Conservation (phyloP, 495 filamentous ascomycete species). For the Paragyromitra xinjiangensis region DNA sequence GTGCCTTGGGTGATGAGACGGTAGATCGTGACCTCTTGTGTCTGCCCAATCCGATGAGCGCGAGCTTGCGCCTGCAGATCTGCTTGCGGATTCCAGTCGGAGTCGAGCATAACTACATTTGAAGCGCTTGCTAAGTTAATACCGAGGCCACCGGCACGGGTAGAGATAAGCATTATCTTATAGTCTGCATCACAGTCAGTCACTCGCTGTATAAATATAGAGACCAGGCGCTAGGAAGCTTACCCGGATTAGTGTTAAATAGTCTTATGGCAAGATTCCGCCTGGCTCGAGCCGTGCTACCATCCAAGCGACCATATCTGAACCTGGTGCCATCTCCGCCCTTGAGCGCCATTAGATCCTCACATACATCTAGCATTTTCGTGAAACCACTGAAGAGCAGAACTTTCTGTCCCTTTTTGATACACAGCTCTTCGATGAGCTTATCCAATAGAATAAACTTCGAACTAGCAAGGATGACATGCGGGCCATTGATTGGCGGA, state of each 20-base stretch:
- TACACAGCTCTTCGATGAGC: constrained; percentile 67
- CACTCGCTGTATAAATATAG: constrained; percentile 17
- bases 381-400: constrained; percentile 73
- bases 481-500: constrained; percentile 57
- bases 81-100: constrained; percentile 73
- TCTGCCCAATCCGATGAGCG: constrained; percentile 70
- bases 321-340: constrained; percentile 62
- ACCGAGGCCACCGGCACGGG: constrained; percentile 71
- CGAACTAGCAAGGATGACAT: constrained; percentile 67
- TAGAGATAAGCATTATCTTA: constrained; percentile 72
- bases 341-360: constrained; percentile 66
- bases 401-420: constrained; percentile 68
- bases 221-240: neutral
- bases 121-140: constrained; percentile 70
- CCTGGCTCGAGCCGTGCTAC: constrained; percentile 64
- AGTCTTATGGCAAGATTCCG: constrained; percentile 68
- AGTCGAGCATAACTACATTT: constrained; percentile 71
- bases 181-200: constrained; percentile 58
- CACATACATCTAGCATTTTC: constrained; percentile 67
- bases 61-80: constrained; percentile 68
- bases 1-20: constrained; percentile 69
- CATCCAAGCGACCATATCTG: constrained; percentile 68
- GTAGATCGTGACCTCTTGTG: constrained; percentile 67
- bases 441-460: constrained; percentile 74
- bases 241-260: constrained; percentile 63